Percentiles rank a stretch among this genome's conserved stretches.
Conservation (phyloP, 1,284 basidiomycete genomes). For the Irpex lacteus region DNA sequence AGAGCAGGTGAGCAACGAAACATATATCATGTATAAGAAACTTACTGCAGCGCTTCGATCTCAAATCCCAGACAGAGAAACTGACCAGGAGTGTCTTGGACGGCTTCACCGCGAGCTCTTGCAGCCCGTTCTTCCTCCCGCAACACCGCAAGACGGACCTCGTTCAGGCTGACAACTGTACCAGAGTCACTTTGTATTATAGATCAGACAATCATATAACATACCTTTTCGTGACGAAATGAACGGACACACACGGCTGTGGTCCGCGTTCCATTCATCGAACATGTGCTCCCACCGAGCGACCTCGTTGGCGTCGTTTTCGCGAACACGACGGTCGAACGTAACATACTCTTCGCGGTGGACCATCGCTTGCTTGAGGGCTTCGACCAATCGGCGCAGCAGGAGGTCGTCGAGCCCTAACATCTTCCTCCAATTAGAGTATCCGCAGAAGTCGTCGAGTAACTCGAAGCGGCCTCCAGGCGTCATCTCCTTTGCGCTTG, state of each 20-base stretch:
- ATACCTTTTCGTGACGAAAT: background rate
- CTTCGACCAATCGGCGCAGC: background rate
- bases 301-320: background rate
- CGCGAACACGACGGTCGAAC: background rate
- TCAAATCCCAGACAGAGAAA: conserved; percentile 21
- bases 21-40: background rate
- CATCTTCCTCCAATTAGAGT: conserved; percentile 29
- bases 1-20: background rate
- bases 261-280: background rate
- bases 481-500: conserved; percentile 27
- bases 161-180: background rate
- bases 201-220: background rate
- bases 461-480: conserved; percentile 23
- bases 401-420: conserved; percentile 7
- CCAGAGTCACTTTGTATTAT: background rate
- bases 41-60: conserved; percentile 22
- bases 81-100: conserved; percentile 1
- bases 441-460: conserved; percentile 27
- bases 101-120: conserved; percentile 6
- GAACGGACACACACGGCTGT: background rate
- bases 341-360: background rate
- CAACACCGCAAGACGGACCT: conserved; percentile 5
- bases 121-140: conserved; percentile 13
- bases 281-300: background rate
- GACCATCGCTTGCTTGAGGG: background rate